phyloP scores from a whole-genome alignment of 305 asterid genomes.

The Stenogyne calaminthoides region DNA sequence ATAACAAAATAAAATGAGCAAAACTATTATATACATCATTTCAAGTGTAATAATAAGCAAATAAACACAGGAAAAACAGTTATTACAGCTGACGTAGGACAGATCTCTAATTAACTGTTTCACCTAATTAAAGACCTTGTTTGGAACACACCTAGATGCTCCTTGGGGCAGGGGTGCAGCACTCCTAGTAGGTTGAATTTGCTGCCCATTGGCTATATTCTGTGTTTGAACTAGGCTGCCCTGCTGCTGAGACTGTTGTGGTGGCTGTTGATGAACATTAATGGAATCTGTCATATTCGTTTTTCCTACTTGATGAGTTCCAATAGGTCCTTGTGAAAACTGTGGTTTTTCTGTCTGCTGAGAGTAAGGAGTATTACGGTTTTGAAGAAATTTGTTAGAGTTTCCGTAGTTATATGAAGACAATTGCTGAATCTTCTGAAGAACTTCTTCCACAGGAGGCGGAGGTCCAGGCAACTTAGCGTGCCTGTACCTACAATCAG shows the following conservation, averaged over 20 bases:
- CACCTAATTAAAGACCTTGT: conserved; percentile 84
- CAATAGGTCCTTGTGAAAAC: conserved; percentile 52
- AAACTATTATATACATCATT: conserved; percentile 41
- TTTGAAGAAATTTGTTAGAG: conserved; percentile 66
- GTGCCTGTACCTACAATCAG: conserved; percentile 96
- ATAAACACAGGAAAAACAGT: conserved; percentile 39
- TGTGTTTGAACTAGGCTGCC: conserved; percentile 57
- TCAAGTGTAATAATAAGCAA: conserved; percentile 30
- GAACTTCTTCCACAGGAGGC: conserved; percentile 91
- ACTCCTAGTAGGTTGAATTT: conserved; percentile 64
- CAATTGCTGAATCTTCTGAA: conserved; percentile 90
- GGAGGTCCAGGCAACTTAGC: conserved; percentile 98
- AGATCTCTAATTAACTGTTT: conserved; percentile 43
- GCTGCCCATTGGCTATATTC: conserved; percentile 60
- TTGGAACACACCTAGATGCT: conserved; percentile 97
- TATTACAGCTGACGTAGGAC: conserved; percentile 56
- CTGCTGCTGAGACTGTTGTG: conserved; percentile 58
- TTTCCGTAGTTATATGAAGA: conserved; percentile 64
- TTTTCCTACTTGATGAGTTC: conserved; percentile 51
- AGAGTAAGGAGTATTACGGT: conserved; percentile 57
- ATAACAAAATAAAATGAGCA: conserved; percentile 31
- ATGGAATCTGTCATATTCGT: conserved; percentile 44
- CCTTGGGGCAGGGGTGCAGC: conserved; percentile 94
- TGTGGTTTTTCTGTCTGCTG: conserved; percentile 66
- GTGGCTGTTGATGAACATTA: conserved; percentile 53